Base-by-base conservation (phyloP, 805 yeast genomes). In the Brettanomyces custersianus region DNA sequence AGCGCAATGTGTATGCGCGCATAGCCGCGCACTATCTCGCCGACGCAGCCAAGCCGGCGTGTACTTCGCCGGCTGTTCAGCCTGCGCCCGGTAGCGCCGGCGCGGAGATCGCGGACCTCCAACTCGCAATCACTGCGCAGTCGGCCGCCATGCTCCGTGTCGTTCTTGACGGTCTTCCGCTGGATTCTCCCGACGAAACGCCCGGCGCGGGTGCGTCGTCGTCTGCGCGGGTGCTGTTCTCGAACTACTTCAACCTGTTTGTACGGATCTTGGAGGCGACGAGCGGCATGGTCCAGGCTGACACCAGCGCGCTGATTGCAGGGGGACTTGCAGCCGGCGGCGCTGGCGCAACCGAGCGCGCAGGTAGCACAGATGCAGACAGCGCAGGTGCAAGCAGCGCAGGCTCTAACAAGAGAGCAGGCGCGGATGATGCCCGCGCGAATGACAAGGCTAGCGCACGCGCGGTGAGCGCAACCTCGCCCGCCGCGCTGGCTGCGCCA, bases 201-300 rank as follows among this genome's bases (percentile, higher is more conserved):
- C 74, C 38, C 47, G 5, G 34, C 49, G 4, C 45, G 44, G 9
- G 54, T 54, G 25, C 53, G 43, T 25, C 35, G 36, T 19, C 32
- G 17, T 51, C 55, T 15, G 47, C 52, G 8, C 73, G 73, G 21
- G 71, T 80, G 31, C 66, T 75, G 9, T 82, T 83, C 54, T 77
- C 80, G 4, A 77, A 77, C 41, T 80, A 78, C 47, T 82, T 80
- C 55, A 77, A 77, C 13, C 47, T 67, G 49, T 80, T 57, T 49
- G 82, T 71, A 49, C 64, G 72, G 48, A 63, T 72, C 19, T 57
- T 72, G 37, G 76, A 74, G 39, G 64, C 66, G 41, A 55, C 63
- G 39, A 61, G 72, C 22, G 39, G 21, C 26, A 20, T 15, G 10
- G 9, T 20, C 7, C 21, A 18, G 8, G 30, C 30, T 9, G 21